A percentile compares a stretch with the other conserved stretches of the same genome.
These are phyloP conservation scores for Lachnellula subtilissima DNA, from an alignment of 2,329 filamentous ascomycete genomes.

Conservation along the genomic window DNA sequence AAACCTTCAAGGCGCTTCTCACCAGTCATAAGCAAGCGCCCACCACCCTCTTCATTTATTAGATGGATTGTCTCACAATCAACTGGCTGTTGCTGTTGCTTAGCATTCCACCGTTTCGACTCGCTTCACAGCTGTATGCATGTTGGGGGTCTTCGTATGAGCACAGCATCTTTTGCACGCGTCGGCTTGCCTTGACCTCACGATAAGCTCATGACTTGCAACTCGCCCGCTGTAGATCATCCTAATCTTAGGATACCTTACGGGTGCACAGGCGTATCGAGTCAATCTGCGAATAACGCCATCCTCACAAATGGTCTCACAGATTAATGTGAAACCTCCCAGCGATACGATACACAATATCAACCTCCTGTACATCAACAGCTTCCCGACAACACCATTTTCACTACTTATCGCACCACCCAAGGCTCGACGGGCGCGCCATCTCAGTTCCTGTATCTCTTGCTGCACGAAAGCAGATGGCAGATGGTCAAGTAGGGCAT, in stretches of 20 bases:
- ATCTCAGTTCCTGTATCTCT: background rate
- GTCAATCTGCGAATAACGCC: background rate
- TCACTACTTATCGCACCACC: background rate
- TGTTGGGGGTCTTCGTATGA: slow-evolving; percentile 9
- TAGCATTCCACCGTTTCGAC: slow-evolving; percentile 7
- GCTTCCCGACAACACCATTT: background rate
- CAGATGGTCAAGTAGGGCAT: background rate
- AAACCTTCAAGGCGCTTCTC: background rate
- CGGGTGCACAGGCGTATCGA: slow-evolving; percentile 3
- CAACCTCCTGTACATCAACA: background rate
- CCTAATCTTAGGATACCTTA: background rate
- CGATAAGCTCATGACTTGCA: slow-evolving; percentile 16
- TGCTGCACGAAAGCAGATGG: background rate
- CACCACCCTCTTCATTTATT: slow-evolving; percentile 13
- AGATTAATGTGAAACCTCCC: slow-evolving; percentile 1
- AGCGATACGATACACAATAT: slow-evolving; percentile 1
- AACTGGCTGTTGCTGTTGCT: slow-evolving; percentile 9
- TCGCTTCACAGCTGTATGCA: slow-evolving; percentile 10
- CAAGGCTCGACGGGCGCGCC: background rate
- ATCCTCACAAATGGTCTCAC: background rate
- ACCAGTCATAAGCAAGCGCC: slow-evolving; percentile 20
- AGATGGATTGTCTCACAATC: background rate
- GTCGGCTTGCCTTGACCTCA: slow-evolving; percentile 6
- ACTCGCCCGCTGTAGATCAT: slow-evolving; percentile 12
- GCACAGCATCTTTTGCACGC: slow-evolving; percentile 10